phyloP scores from a whole-genome alignment of 2,329 filamentous ascomycete species.

The Xylaria sp. region DNA sequence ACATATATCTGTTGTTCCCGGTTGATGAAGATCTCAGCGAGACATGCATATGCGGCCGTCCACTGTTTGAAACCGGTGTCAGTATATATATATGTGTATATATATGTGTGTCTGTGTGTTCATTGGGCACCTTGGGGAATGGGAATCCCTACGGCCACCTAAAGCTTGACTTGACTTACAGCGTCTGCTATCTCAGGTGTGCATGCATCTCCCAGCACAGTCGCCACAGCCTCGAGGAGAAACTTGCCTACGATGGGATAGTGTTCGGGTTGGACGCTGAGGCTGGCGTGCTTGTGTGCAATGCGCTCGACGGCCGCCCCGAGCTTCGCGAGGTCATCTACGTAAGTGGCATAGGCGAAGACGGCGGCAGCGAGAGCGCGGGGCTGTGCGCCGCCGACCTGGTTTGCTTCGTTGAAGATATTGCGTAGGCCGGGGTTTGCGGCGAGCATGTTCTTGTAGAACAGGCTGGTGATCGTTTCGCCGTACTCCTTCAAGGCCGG shows the following conservation, averaged over 20 bases:
- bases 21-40: slow-evolving; percentile 76
- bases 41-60: slow-evolving; percentile 75
- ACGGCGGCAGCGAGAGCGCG: slow-evolving; percentile 76
- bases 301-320: slow-evolving; percentile 71
- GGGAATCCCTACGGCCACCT: not conserved
- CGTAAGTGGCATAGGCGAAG: slow-evolving; percentile 77
- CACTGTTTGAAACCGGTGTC: slow-evolving; percentile 56
- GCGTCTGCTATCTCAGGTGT: slow-evolving; percentile 75
- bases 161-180: slow-evolving; percentile 25
- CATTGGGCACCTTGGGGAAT: not conserved
- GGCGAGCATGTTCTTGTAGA: slow-evolving; percentile 76
- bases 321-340: slow-evolving; percentile 74
- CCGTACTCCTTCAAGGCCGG: slow-evolving; percentile 78
- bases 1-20: slow-evolving; percentile 73
- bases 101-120: not conserved
- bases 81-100: not conserved
- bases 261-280: slow-evolving; percentile 75
- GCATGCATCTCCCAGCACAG: slow-evolving; percentile 74
- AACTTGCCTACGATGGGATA: slow-evolving; percentile 77
- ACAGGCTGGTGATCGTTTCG: slow-evolving; percentile 73
- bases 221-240: slow-evolving; percentile 73
- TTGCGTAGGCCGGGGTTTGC: slow-evolving; percentile 74
- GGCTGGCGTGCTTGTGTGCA: slow-evolving; percentile 78
- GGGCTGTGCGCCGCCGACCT: slow-evolving; percentile 74
- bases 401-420: slow-evolving; percentile 77